Evolutionary conservation across 129 eudicot genomes (phyloP).

Genomic region (Mikania micrantha): DNA sequence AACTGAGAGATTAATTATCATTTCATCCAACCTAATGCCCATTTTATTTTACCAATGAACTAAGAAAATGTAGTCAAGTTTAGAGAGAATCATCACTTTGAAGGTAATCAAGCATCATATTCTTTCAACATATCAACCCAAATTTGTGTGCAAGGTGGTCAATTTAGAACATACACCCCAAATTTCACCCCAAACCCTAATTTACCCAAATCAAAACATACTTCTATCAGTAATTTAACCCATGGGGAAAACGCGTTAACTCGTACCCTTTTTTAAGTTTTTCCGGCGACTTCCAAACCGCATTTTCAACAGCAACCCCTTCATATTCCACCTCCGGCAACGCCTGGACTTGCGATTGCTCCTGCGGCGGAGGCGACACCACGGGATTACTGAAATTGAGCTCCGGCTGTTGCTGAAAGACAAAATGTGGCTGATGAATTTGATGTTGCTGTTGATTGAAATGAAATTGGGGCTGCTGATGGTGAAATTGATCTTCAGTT

Average conservation of each 20-base stretch:
- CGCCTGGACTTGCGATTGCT: slow-evolving; percentile 23
- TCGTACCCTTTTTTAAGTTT: slow-evolving; percentile 42
- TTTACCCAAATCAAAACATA: not conserved
- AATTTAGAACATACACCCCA: not conserved
- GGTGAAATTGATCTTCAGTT: not conserved
- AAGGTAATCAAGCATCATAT: not conserved
- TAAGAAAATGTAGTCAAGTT: too few relatives aligned
- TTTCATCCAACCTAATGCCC: too few relatives aligned
- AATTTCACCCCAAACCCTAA: slow-evolving; percentile 19
- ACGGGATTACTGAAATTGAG: slow-evolving; percentile 21
- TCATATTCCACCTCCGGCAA: slow-evolving; percentile 24
- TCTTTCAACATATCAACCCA: not conserved
- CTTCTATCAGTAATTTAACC: not conserved
- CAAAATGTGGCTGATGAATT: not conserved
- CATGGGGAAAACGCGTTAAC: not conserved
- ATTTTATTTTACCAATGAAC: too few relatives aligned
- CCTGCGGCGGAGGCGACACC: not conserved
- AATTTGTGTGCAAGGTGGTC: not conserved
- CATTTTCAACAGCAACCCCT: slow-evolving; percentile 17
- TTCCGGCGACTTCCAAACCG: slow-evolving; percentile 27
- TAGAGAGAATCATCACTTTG: too few relatives aligned
- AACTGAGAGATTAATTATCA: too few relatives aligned
- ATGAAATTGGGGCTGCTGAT: slow-evolving; percentile 13
- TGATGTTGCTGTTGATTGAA: slow-evolving; percentile 24
- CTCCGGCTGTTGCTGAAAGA: slow-evolving; percentile 13